Base-by-base conservation (phyloP, 495 filamentous ascomycete genomes). In the Filosporella fistucella region DNA sequence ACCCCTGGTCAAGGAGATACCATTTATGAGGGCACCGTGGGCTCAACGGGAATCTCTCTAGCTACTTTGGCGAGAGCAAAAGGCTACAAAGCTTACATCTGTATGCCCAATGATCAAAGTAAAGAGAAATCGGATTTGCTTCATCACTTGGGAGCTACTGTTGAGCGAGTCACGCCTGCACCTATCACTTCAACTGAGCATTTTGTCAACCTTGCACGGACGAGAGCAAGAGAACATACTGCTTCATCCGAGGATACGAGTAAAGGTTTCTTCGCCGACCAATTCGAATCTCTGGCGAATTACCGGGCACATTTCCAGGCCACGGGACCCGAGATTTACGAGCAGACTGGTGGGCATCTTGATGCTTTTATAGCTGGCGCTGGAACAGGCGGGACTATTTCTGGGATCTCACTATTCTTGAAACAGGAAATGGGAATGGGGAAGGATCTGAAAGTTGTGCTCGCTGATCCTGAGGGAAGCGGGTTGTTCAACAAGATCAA, bases 11-110 rank as follows among this genome's bases (percentile, higher is more conserved):
- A 84, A 18, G 91, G 91, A 45, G 94, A 97, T 59, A 89, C 83
- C 17, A 86, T 99, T 57, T 99, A 97, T 68, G 93, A 99, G 69
- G 93, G 94, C 38, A 99, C 94, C 5, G 91, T 95, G 11, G 93
- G 93, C 45, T 90, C 85, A 44, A 95, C 89, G 0, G 91, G 91
- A 4, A 96, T 98, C 51, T 96, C 93, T 3, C 73, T 99, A 17
- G 94, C 94, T 3, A 84, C 86, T 2, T 74, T 99, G 37, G 89
- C 88, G 29, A 76, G 90, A 52, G 91, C 93, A 16, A 79, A 82
- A 54, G 94, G 94, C 14, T 97, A 96, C 63, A 73, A 85, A 32
- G 89, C 90, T 5, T 85, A 97, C 63, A 99, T 99, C 54, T 95
- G 88, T 72, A 95, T 99, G 89, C 94, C 93, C 28, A 79, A 86